Base-by-base conservation (phyloP, 805 yeast species). In the Clavispora vitiphila region DNA sequence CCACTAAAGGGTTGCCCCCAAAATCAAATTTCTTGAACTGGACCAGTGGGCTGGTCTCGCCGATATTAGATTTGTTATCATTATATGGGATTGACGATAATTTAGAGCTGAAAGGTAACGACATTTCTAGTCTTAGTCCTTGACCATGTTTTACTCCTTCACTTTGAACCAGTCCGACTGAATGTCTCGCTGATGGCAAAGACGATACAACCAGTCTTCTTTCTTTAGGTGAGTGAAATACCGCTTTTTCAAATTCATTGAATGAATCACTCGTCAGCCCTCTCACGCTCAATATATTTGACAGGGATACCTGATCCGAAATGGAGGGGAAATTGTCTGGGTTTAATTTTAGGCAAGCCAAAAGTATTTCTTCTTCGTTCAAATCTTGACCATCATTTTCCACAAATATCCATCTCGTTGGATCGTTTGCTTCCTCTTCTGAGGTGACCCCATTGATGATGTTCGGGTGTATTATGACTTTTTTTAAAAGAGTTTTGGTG, bases 381-480 rank as follows among this genome's bases (percentile, higher is more conserved):
- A 49, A 32, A 22, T 45, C 49, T 3, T 34, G 38, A 18, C 43
- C 49, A 10, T 37, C 39, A 9, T 40, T 40, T 18, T 41, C 43
- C 11, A 38, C 39, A 14, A 45, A 32, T 8, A 57, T 49, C 63
- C 63, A 58, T 14, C 31, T 30, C 5, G 54, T 35, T 1, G 63
- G 63, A 22, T 44, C 42, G n/a, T 36, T 35, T 3, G 49, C 38
- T 27, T 52, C 72, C 27, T 41, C 43, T 45, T 22, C 62, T 35
- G 38, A 51, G 42, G 37, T 53, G 26, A 61, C 47, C 1, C 65
- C 57, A 12, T 43, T 38, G 4, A 69, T 44, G 29, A 78, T 60
- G 35, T 72, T 67, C 1, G 82, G 81, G 50, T 81, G 84, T 7
- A 77, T 43, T 32, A 65, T 50, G 53, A 72, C 71, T 8, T 64